These are phyloP conservation scores for Starmera quercuum DNA, from an alignment of 805 yeast species.

Conservation along the genomic window DNA sequence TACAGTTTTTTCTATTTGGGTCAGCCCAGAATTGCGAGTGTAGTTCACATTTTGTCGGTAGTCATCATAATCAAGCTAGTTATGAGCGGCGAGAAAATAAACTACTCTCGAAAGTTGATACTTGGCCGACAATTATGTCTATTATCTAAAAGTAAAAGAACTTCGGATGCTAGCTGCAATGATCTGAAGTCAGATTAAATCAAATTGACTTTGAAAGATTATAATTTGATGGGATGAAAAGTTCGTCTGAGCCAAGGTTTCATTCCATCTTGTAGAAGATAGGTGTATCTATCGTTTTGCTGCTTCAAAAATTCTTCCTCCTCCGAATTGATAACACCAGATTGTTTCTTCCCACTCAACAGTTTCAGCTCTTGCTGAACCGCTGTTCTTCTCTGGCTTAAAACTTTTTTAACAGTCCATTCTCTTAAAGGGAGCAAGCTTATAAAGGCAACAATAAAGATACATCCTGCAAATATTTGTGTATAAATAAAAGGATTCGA, in stretches of 20 bases:
- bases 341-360: background rate
- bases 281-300: background rate
- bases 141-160: too few relatives aligned
- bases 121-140: too few relatives aligned
- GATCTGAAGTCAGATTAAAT: too few relatives aligned
- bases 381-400: slow-evolving; percentile 12
- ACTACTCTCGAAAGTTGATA: too few relatives aligned
- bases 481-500: slow-evolving; percentile 44
- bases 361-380: background rate
- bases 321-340: background rate
- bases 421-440: slow-evolving; percentile 42
- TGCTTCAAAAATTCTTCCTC: background rate
- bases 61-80: too few relatives aligned
- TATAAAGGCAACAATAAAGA: slow-evolving; percentile 34
- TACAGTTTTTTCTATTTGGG: too few relatives aligned
- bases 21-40: too few relatives aligned
- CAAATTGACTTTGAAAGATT: too few relatives aligned
- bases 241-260: background rate
- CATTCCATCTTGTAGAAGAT: background rate
- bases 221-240: background rate
- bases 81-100: too few relatives aligned
- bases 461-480: slow-evolving; percentile 51
- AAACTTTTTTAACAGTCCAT: slow-evolving; percentile 32
- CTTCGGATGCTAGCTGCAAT: too few relatives aligned
- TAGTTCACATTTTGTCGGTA: too few relatives aligned